A percentile compares a stretch with the other conserved stretches of the same genome.
These are phyloP conservation scores for Lathyrus oleraceus DNA, from an alignment of 306 rosid genomes.

Conservation along the genomic window DNA sequence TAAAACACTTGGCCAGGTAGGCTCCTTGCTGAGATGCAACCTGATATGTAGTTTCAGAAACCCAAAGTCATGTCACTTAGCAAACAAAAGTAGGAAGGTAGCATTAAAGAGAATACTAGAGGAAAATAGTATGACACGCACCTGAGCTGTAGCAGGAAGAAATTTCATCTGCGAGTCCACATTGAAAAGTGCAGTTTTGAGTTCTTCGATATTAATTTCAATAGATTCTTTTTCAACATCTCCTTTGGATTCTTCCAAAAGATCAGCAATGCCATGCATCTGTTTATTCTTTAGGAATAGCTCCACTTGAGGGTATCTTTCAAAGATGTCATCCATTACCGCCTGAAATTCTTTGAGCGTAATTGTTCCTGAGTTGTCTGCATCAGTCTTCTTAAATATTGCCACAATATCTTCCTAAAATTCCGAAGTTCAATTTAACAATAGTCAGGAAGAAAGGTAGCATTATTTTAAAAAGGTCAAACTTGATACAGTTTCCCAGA, in stretches of 20 bases:
- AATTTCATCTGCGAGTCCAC: constrained; percentile 94
- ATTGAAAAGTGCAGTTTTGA: constrained; percentile 72
- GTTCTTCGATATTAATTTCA: constrained; percentile 73
- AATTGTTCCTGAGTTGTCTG: constrained; percentile 90
- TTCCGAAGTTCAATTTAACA: constrained; percentile 25
- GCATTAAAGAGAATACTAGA: background rate
- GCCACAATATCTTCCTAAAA: constrained; percentile 81
- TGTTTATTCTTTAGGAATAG: constrained; percentile 75
- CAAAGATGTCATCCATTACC: constrained; percentile 76
- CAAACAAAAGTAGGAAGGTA: constrained; percentile 1
- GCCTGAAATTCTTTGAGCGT: constrained; percentile 73
- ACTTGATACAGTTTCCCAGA: background rate
- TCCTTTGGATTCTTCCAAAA: constrained; percentile 66
- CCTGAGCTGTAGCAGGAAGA: constrained; percentile 99
- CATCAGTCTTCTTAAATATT: constrained; percentile 83
- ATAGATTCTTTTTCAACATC: constrained; percentile 59
- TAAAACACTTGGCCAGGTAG: constrained; percentile 84
- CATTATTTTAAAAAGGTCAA: constrained; percentile 16
- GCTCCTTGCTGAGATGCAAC: constrained; percentile 94
- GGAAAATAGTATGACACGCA: constrained; percentile 31
- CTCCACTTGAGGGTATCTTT: constrained; percentile 93
- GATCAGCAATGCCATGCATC: constrained; percentile 64
- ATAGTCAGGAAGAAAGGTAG: constrained; percentile 20
- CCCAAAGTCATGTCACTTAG: constrained; percentile 16
- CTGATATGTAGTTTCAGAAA: constrained; percentile 47